These are phyloP conservation scores for Stygiomarasmius scandens DNA, from an alignment of 1,284 basidiomycete species.

Conservation along the genomic window DNA sequence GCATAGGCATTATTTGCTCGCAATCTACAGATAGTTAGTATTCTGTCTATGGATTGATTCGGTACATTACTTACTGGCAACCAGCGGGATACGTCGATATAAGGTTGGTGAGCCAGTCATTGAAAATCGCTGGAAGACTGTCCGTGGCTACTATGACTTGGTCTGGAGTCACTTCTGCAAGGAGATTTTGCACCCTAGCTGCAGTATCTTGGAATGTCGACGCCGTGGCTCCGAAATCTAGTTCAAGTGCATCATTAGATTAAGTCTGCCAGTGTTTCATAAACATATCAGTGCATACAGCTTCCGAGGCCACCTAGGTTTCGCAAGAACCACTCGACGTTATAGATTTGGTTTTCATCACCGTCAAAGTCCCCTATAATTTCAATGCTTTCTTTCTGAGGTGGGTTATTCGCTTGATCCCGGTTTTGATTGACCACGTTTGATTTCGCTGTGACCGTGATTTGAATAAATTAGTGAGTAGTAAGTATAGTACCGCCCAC, in stretches of 20 bases:
- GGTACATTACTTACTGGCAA: constrained; percentile 11
- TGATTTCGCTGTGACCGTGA: constrained; percentile 22
- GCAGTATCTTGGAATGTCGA: constrained; percentile 9
- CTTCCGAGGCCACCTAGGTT: constrained; percentile 17
- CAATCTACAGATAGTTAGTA: background rate
- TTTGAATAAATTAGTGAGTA: too few relatives aligned
- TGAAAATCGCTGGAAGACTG: constrained; percentile 14
- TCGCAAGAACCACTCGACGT: constrained; percentile 14
- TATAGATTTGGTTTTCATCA: constrained; percentile 5
- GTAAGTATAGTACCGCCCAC: too few relatives aligned
- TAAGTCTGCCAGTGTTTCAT: background rate
- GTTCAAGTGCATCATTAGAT: background rate
- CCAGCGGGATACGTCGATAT: constrained; percentile 12
- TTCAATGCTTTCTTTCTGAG: constrained; percentile 3
- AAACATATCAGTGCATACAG: constrained; percentile 10
- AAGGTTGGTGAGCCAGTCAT: constrained; percentile 4
- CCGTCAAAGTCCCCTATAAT: constrained; percentile 9
- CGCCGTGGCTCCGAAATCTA: constrained; percentile 5
- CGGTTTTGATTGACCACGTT: constrained; percentile 17
- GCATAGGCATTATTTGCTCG: constrained; percentile 11
- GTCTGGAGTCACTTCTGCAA: constrained; percentile 13
- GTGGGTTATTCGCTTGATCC: constrained; percentile 7
- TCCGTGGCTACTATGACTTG: background rate
- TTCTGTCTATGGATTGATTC: background rate
- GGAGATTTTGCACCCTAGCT: constrained; percentile 3